Evolutionary conservation across 225 moss, liverwort and hornwort genomes (phyloP).

Genomic region (Polytrichum formosum): DNA sequence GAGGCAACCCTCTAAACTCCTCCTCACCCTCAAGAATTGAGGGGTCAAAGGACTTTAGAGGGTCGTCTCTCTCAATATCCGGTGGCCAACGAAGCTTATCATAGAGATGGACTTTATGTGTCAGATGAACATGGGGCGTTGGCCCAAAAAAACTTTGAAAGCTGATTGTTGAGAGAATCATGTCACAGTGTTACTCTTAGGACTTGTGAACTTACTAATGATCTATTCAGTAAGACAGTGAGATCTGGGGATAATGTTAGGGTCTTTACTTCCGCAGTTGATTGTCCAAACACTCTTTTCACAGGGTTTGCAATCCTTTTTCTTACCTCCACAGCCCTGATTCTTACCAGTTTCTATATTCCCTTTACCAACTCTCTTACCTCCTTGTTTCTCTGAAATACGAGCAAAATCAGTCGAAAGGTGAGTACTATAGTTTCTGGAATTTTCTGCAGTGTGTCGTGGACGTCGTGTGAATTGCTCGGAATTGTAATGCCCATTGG

Average conservation of each 20-base stretch:
- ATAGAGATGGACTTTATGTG: background rate
- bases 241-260: background rate
- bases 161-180: background rate
- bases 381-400: conserved; percentile 4
- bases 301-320: background rate
- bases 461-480: background rate
- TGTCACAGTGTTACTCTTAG: background rate
- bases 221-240: background rate
- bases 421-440: background rate
- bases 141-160: too few relatives aligned
- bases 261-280: conserved; percentile 32
- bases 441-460: background rate
- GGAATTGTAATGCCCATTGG: background rate
- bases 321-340: conserved; percentile 6
- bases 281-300: conserved; percentile 19
- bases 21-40: too few relatives aligned
- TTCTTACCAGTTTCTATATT: conserved; percentile 10
- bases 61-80: background rate
- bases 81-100: too few relatives aligned
- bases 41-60: background rate
- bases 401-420: background rate
- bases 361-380: conserved; percentile 5
- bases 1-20: too few relatives aligned
- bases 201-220: background rate
- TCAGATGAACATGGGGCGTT: too few relatives aligned